Percentiles rank a stretch among this genome's conserved stretches.
These are phyloP conservation scores for Chaetoscypha palmicola DNA, from an alignment of 2,329 filamentous ascomycete species.

Conservation along the genomic window DNA sequence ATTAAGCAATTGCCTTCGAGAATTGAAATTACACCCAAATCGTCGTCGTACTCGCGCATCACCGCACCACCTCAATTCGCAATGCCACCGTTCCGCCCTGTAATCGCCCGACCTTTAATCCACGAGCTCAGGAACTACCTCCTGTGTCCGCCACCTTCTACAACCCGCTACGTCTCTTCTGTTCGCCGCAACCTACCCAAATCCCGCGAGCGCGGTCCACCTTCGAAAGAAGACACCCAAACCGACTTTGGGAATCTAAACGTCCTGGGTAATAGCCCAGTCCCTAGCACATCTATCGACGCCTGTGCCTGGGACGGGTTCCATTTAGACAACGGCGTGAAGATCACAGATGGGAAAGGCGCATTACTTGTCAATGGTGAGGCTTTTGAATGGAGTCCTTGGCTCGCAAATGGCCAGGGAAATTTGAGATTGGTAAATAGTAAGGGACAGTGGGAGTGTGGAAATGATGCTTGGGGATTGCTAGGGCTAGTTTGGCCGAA, in stretches of 20 bases:
- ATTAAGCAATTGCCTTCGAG: too few relatives aligned
- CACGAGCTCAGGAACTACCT: constrained; percentile 22
- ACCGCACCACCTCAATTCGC: too few relatives aligned
- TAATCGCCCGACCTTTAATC: constrained; percentile 22
- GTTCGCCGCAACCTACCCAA: constrained; percentile 24
- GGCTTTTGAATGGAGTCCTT: constrained; percentile 83
- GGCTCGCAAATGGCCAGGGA: constrained; percentile 43
- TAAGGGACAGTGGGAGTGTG: constrained; percentile 77
- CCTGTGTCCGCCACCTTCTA: constrained; percentile 12
- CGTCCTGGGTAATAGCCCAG: constrained; percentile 67
- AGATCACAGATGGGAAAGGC: constrained; percentile 61
- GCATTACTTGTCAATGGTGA: constrained; percentile 78
- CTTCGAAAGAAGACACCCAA: constrained; percentile 52
- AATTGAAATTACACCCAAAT: too few relatives aligned
- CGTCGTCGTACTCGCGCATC: too few relatives aligned
- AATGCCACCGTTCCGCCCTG: constrained; percentile 19
- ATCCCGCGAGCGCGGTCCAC: constrained; percentile 51
- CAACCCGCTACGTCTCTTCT: constrained; percentile 9
- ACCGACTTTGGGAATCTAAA: constrained; percentile 72
- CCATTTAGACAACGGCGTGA: constrained; percentile 72
- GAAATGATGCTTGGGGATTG: constrained; percentile 63
- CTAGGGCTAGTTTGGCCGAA: constrained; percentile 78
- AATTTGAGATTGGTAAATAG: constrained; percentile 53
- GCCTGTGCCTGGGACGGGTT: constrained; percentile 79
- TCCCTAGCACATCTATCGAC: constrained; percentile 77